phyloP scores from a whole-genome alignment of 2,329 filamentous ascomycete species.

The Trichoderma sp. region DNA sequence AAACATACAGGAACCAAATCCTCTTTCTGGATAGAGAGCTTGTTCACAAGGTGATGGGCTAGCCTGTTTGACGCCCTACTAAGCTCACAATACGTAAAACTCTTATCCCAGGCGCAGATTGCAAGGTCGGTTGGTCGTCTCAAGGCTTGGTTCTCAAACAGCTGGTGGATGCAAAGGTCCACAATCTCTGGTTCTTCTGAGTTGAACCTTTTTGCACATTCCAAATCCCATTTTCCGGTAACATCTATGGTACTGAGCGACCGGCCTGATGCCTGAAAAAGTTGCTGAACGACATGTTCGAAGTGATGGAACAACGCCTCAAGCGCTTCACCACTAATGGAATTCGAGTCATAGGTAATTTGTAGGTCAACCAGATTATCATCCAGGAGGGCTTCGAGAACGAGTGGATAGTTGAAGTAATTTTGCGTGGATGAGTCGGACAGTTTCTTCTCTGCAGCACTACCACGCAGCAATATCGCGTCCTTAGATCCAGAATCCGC shows the following conservation, averaged over 20 bases:
- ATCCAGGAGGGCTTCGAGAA: conserved; percentile 13
- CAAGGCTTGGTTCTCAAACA: conserved; percentile 11
- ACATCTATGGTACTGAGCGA: background rate
- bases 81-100: conserved; percentile 7
- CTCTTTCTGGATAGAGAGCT: background rate
- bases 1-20: conserved; percentile 28
- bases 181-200: conserved; percentile 1
- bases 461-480: conserved; percentile 4
- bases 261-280: background rate
- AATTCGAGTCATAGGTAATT: conserved; percentile 16
- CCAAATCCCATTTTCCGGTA: background rate
- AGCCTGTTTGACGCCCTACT: conserved; percentile 5
- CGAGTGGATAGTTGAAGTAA: conserved; percentile 23
- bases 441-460: background rate
- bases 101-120: conserved; percentile 21
- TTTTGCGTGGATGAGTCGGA: background rate
- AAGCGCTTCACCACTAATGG: background rate
- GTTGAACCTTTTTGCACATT: conserved; percentile 1
- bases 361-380: conserved; percentile 1
- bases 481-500: background rate
- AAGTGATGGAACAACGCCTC: conserved; percentile 20
- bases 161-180: conserved; percentile 16
- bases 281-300: conserved; percentile 20
- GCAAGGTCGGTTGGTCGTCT: conserved; percentile 9
- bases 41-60: conserved; percentile 11